Conservation (phyloP, 1,139 yeast genomes). For the Geotrichum europaeum region DNA sequence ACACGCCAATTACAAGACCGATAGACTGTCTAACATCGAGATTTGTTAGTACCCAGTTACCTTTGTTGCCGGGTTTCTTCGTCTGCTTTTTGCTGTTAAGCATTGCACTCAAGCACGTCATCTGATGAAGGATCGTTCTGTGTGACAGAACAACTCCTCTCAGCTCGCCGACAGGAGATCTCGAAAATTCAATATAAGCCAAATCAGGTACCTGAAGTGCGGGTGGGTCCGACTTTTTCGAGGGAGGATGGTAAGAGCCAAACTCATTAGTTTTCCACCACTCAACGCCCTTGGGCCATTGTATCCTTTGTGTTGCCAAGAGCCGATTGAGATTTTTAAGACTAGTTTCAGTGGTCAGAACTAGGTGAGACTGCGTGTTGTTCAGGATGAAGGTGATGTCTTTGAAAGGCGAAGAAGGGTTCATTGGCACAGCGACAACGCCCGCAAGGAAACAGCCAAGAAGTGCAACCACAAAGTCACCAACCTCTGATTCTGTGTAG, state of each 20-base stretch:
- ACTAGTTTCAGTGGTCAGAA: slow-evolving; percentile 75
- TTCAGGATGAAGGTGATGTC: slow-evolving; percentile 70
- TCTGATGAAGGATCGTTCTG: slow-evolving; percentile 79
- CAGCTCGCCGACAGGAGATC: slow-evolving; percentile 85
- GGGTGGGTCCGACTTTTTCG: slow-evolving; percentile 57
- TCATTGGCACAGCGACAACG: slow-evolving; percentile 88
- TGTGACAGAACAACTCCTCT: slow-evolving; percentile 94
- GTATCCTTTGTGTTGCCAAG: slow-evolving; percentile 41
- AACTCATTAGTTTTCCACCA: slow-evolving; percentile 87
- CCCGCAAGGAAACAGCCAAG: slow-evolving; percentile 93
- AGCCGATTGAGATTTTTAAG: slow-evolving; percentile 63
- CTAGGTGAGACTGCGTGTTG: slow-evolving; percentile 69
- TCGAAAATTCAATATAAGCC: slow-evolving; percentile 88
- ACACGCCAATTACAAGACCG: slow-evolving; percentile 75
- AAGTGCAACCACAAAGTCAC: slow-evolving; percentile 79
- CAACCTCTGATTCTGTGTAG: slow-evolving; percentile 76
- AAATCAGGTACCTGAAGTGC: slow-evolving; percentile 66
- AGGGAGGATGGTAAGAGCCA: slow-evolving; percentile 59
- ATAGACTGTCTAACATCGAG: slow-evolving; percentile 82
- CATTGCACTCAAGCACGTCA: slow-evolving; percentile 66
- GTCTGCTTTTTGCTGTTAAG: slow-evolving; percentile 34
- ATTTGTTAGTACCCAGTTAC: slow-evolving; percentile 38
- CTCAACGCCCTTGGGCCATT: slow-evolving; percentile 55
- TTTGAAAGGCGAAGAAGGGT: slow-evolving; percentile 57
- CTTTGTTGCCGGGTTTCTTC: background rate